A percentile compares a stretch with the other conserved stretches of the same genome.
These are phyloP conservation scores for Pneumocystis sp. DNA, from an alignment of 1,139 yeast species.

Conservation along the genomic window DNA sequence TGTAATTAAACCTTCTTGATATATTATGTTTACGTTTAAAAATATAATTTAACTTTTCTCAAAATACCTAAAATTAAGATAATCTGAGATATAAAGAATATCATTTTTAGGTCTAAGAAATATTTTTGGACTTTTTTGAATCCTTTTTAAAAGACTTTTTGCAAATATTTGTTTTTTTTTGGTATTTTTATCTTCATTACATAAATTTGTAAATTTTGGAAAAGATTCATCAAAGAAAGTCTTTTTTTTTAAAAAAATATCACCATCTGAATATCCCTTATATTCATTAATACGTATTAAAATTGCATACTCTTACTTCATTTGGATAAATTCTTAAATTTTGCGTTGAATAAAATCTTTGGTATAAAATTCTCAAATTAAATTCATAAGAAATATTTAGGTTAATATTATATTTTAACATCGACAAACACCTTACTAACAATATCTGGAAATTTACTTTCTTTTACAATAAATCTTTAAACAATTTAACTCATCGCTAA, in stretches of 20 bases:
- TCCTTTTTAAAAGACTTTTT: not conserved
- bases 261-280: not conserved
- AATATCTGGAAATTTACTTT: not conserved
- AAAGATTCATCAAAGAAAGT: not conserved
- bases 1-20: not conserved
- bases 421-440: not conserved
- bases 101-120: not conserved
- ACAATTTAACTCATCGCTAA: not conserved
- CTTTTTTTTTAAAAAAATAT: not conserved
- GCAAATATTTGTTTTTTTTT: not conserved
- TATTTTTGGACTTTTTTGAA: not conserved
- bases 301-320: not conserved
- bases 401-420: not conserved
- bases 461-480: not conserved
- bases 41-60: not conserved
- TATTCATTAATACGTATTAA: not conserved
- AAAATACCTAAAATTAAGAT: not conserved
- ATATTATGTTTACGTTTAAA: not conserved
- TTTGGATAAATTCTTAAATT: not conserved
- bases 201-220: not conserved
- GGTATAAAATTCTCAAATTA: not conserved
- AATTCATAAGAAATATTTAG: not conserved
- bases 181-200: not conserved
- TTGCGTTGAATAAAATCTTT: not conserved
- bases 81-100: not conserved